Percentiles rank a stretch among this genome's conserved stretches.
phyloP scores from a whole-genome alignment of 306 rosid species.

The Fragaria iinumae region DNA sequence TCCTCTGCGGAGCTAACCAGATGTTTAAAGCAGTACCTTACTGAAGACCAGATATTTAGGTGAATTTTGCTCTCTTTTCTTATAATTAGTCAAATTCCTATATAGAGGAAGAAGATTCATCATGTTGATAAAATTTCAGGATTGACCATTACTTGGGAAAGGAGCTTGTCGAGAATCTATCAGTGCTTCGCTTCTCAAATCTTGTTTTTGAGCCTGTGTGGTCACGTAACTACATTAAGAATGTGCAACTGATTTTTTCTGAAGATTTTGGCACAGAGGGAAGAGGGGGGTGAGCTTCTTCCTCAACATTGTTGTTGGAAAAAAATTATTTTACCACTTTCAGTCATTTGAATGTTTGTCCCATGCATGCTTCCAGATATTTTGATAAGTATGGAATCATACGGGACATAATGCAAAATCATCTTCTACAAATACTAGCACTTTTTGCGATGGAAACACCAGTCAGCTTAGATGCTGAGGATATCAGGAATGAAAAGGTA shows the following conservation, averaged over 20 bases:
- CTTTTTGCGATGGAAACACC: conserved; percentile 98
- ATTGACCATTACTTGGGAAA: conserved; percentile 99
- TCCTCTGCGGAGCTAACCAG: conserved; percentile 81
- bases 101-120: conserved; percentile 28
- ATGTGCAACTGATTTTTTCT: conserved; percentile 91
- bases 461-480: conserved; percentile 95
- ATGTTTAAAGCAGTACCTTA: conserved; percentile 72
- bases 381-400: conserved; percentile 88
- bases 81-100: neutral
- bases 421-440: conserved; percentile 92
- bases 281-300: conserved; percentile 79
- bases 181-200: conserved; percentile 96
- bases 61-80: conserved; percentile 20
- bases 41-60: conserved; percentile 97
- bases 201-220: conserved; percentile 94
- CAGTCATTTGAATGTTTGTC: conserved; percentile 18
- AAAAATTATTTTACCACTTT: conserved; percentile 15
- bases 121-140: conserved; percentile 41
- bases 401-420: conserved; percentile 98
- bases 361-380: conserved; percentile 46
- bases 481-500: conserved; percentile 93
- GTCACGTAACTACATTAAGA: conserved; percentile 87
- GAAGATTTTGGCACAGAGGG: conserved; percentile 99
- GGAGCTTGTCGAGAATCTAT: conserved; percentile 97
- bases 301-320: conserved; percentile 2